Percentiles rank a stretch among this genome's conserved stretches.
These are phyloP conservation scores for Amoebophrya sp. DNA, from an alignment of 169 alveolate species.

Conservation along the genomic window DNA sequence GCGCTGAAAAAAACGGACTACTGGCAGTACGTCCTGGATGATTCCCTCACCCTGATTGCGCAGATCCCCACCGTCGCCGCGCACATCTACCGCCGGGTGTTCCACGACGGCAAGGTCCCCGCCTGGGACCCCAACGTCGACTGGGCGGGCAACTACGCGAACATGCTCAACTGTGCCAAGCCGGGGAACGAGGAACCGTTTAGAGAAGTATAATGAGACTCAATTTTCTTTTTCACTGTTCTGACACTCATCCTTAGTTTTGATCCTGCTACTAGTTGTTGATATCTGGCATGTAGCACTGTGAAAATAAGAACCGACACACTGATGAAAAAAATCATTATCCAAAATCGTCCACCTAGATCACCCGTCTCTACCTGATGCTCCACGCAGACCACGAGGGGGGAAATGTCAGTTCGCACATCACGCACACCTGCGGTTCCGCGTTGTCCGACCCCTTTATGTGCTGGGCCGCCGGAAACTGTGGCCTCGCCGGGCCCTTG, in stretches of 20 bases:
- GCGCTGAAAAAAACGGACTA: constrained; percentile 65
- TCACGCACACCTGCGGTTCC: constrained; percentile 84
- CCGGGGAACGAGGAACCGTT: background rate
- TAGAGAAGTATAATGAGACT: constrained; percentile 7
- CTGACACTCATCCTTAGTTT: too few species aligned
- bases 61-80: constrained; percentile 54
- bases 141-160: constrained; percentile 54
- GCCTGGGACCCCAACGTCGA: constrained; percentile 57
- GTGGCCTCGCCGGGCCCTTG: constrained; percentile 71
- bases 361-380: constrained; percentile 58
- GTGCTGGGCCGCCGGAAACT: background rate
- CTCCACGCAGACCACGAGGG: constrained; percentile 86
- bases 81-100: constrained; percentile 60
- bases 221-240: too few species aligned
- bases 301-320: too few species aligned
- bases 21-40: constrained; percentile 82
- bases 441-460: constrained; percentile 73
- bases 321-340: too few species aligned
- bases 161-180: background rate
- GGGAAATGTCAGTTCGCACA: constrained; percentile 91
- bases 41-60: constrained; percentile 70
- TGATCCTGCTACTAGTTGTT: too few species aligned
- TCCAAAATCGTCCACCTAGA: too few species aligned
- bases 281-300: too few species aligned
- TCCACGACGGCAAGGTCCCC: constrained; percentile 47